Evolutionary conservation across 2,329 filamentous ascomycete species (phyloP), one percentile per base, ranked within the genome.

Genomic region (Diplodia seriata): DNA sequence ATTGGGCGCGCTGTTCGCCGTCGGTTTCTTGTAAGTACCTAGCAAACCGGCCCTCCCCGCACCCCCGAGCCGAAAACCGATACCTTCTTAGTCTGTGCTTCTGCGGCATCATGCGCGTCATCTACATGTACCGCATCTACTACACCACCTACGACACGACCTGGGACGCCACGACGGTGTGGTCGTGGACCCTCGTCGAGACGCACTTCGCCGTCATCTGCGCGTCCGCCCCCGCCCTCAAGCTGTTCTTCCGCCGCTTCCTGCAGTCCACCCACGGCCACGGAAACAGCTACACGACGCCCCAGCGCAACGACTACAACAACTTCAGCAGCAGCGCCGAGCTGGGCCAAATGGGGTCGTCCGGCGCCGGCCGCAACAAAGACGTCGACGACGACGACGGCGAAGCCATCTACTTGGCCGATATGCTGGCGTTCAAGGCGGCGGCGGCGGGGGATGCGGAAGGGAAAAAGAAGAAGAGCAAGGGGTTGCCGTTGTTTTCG

Each of bases 1-100:
- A 0, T 72, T 83, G 9, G 80, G 82, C 55, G 79, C 81, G 54
- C 77, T 84, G 71, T 77, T 81, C 75, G 81, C 74, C 8, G 69
- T 82, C 6, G 80, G 83, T 0, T 75, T 83, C 4, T 75, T 84
- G 76, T 81, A 66, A 73, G 73, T 73, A n/a, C n/a, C n/a, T n/a
- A n/a, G n/a, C 2, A 9, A 6, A 11, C 4, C 6, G 4, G 9
- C 5, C 29, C 29, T 1, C 7, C 4, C 31, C n/a, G n/a, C n/a
- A n/a, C n/a, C n/a, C n/a, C n/a, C n/a, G n/a, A n/a, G n/a, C n/a
- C n/a, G 31, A 31, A 31, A 9, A 49, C 15, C 4, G 15, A 6
- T 9, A 6, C 12, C 4, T 23, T 6, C 23, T 2, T 57, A 77
- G 76, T 40, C 75, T 76, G 1, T 79, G 76, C 56, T 70, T 78